Evolutionary conservation across 495 filamentous ascomycete genomes (phyloP).

Genomic region (Aspergillus indologenus): DNA sequence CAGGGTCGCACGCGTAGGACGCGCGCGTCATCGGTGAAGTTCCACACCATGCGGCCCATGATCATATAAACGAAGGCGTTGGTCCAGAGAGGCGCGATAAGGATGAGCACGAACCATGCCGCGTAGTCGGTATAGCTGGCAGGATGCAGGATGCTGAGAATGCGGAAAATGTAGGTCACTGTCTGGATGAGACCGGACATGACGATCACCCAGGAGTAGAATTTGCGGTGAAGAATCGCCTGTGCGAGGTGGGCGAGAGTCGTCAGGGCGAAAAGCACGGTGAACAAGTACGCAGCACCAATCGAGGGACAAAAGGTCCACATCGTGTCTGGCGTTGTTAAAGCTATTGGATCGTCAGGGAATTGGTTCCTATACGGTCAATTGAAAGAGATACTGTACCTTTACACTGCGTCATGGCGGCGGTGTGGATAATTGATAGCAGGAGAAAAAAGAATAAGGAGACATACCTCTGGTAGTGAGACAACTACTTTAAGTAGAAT

Average conservation of each 20-base stretch:
- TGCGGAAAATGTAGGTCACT: constrained; percentile 36
- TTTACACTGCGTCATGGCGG: constrained; percentile 3
- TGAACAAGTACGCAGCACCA: constrained; percentile 27
- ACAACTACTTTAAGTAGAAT: not conserved
- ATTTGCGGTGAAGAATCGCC: constrained; percentile 36
- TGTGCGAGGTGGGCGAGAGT: constrained; percentile 37
- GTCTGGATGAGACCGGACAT: constrained; percentile 42
- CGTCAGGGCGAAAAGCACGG: constrained; percentile 38
- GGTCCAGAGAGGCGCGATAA: constrained; percentile 21
- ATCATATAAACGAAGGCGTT: constrained; percentile 26
- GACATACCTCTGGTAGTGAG: not conserved
- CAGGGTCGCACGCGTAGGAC: constrained; percentile 11
- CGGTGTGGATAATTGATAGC: not conserved
- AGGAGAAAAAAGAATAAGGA: not conserved
- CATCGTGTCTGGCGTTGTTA: constrained; percentile 1
- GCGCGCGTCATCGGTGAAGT: constrained; percentile 14
- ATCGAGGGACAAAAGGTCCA: constrained; percentile 10
- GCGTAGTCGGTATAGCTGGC: constrained; percentile 20
- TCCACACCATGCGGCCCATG: constrained; percentile 22
- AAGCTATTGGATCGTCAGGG: not conserved
- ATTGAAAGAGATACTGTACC: not conserved
- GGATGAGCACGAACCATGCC: constrained; percentile 31
- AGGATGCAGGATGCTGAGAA: constrained; percentile 23
- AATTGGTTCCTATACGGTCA: no score
- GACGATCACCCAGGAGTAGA: constrained; percentile 52